Evolutionary conservation across 176 grass and related monocot genomes (phyloP).

Genomic region (Zea luxurians): DNA sequence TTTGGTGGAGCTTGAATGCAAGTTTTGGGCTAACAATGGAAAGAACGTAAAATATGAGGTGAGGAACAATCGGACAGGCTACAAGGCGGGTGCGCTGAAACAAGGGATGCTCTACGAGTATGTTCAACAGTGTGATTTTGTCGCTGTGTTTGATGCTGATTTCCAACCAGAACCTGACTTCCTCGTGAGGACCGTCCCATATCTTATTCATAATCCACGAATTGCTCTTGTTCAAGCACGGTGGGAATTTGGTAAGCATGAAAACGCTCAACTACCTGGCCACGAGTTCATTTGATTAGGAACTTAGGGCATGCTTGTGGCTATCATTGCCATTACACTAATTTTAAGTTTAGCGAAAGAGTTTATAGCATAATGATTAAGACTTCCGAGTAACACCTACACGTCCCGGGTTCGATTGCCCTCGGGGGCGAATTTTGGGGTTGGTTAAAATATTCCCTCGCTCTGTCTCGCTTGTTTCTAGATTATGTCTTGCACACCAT

Average conservation of each 20-base stretch:
- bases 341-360: neutral
- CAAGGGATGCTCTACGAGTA: constrained; percentile 77
- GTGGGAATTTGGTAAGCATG: constrained; percentile 86
- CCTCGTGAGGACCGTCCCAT: constrained; percentile 70
- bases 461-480: too few relatives aligned
- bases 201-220: constrained; percentile 60
- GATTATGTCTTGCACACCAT: too few relatives aligned
- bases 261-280: constrained; percentile 1
- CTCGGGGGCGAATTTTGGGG: too few relatives aligned
- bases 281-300: neutral
- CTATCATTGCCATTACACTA: neutral
- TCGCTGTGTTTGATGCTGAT: constrained; percentile 92
- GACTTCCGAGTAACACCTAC: too few relatives aligned
- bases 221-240: constrained; percentile 90
- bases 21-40: constrained; percentile 79
- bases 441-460: too few relatives aligned
- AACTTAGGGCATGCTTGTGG: neutral
- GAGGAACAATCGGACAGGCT: constrained; percentile 75
- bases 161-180: constrained; percentile 94
- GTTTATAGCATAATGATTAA: too few relatives aligned
- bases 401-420: too few relatives aligned
- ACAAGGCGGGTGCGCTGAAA: constrained; percentile 95
- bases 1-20: constrained; percentile 85
- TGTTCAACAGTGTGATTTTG: constrained; percentile 77
- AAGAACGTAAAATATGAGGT: constrained; percentile 87